phyloP scores from a whole-genome alignment of 371 early-diverging fungal genomes.

The Mortierella sp. region DNA sequence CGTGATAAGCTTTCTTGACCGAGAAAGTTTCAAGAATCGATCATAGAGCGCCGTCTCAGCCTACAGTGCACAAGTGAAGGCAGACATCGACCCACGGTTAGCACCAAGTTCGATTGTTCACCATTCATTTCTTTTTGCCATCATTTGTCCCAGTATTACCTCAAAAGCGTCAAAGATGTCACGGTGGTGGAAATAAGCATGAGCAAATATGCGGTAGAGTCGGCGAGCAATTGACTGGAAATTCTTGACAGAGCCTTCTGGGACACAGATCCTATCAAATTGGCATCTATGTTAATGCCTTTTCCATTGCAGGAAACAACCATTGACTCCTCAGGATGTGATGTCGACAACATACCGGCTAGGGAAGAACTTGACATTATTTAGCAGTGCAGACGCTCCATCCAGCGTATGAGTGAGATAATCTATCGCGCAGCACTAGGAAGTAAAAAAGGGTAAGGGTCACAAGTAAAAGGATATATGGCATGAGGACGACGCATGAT shows the following conservation, averaged over 20 bases:
- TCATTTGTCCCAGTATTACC: slow-evolving; percentile 17
- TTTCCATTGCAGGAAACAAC: background rate
- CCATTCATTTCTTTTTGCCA: background rate
- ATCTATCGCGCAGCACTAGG: slow-evolving; percentile 92
- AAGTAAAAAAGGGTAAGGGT: background rate
- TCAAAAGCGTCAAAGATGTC: slow-evolving; percentile 91
- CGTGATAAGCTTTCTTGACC: slow-evolving; percentile 74
- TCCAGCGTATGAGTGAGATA: slow-evolving; percentile 95
- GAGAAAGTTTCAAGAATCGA: slow-evolving; percentile 81
- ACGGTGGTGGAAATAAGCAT: slow-evolving; percentile 93
- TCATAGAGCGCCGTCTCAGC: slow-evolving; percentile 84
- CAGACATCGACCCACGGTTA: background rate
- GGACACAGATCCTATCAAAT: slow-evolving; percentile 74
- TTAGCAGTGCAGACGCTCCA: slow-evolving; percentile 85
- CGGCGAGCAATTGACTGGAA: slow-evolving; percentile 91
- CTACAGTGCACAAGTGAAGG: slow-evolving; percentile 45
- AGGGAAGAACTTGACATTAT: slow-evolving; percentile 85
- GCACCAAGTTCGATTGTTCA: background rate
- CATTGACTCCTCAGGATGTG: background rate
- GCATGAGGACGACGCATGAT: background rate
- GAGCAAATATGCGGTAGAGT: slow-evolving; percentile 96
- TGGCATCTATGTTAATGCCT: background rate
- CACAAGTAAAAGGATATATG: background rate
- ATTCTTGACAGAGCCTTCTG: slow-evolving; percentile 83
- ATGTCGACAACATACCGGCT: slow-evolving; percentile 64